These are phyloP conservation scores for Debaryomycetaceae sp. DNA, from an alignment of 1,139 yeast genomes.

Conservation along the genomic window DNA sequence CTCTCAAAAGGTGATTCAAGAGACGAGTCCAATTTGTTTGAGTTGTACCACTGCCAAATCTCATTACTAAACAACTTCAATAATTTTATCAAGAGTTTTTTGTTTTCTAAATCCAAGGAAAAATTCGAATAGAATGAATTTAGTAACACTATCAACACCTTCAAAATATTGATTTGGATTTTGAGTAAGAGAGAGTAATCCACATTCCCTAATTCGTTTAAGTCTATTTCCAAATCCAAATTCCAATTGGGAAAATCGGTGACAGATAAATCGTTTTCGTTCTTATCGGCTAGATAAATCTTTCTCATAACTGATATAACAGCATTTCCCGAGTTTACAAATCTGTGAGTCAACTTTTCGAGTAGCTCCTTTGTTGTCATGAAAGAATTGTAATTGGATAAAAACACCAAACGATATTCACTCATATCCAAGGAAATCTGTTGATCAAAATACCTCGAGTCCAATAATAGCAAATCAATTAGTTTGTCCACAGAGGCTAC, in stretches of 20 bases:
- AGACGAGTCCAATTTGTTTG: conserved; percentile 38
- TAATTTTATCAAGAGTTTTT: conserved; percentile 60
- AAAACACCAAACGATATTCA: conserved; percentile 43
- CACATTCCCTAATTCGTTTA: conserved; percentile 41
- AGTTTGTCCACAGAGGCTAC: conserved; percentile 39
- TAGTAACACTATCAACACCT: conserved; percentile 69
- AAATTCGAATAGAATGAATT: conserved; percentile 75
- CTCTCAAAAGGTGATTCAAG: conserved; percentile 45
- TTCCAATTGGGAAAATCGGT: conserved; percentile 54
- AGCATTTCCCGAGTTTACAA: conserved; percentile 46
- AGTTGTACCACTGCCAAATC: conserved; percentile 66
- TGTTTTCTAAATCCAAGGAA: conserved; percentile 62
- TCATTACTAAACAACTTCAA: conserved; percentile 70
- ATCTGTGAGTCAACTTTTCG: conserved; percentile 42
- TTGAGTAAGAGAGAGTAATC: conserved; percentile 58
- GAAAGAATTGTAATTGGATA: conserved; percentile 42
- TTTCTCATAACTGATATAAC: conserved; percentile 46
- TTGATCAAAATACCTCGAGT: conserved; percentile 36
- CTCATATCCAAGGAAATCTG: conserved; percentile 38
- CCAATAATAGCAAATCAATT: conserved; percentile 41
- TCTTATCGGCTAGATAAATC: conserved; percentile 11
- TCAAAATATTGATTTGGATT: conserved; percentile 80
- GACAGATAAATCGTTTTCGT: conserved; percentile 1
- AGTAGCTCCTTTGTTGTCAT: conserved; percentile 41
- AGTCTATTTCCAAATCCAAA: conserved; percentile 31